Evolutionary conservation across 148 eudicot species (phyloP), one percentile per base, ranked within the genome.

Genomic region (Amaranthus palmeri): DNA sequence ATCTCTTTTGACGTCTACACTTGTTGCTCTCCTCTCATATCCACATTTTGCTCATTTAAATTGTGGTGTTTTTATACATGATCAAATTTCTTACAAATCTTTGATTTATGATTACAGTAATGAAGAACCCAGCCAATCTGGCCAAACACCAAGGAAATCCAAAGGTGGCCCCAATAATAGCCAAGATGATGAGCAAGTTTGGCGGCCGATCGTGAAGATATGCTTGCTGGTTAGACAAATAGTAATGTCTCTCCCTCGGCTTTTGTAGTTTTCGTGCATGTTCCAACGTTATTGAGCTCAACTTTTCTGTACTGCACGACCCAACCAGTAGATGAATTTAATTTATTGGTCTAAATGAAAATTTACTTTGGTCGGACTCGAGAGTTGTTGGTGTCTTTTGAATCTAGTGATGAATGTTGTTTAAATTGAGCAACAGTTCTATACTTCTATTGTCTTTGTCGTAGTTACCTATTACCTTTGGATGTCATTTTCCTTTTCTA

Each of bases 111-210:
- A n/a, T n/a, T n/a, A 74, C 91, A 89, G 99, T 92, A 74, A 95
- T 95, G 99, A 95, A 95, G 81, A 87, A 95, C 81, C 99, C 99
- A 15, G 99, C 92, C 13, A 95, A 95, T 83, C 84, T 95, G 74
- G 86, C 93, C 40, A 89, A 95, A 80, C 93, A 95, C 79, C 97
- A 95, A 77, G 83, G 79, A 55, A 95, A 95, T 69, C 99, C 99
- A 12, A 95, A 92, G 88, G 97, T 95, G 74, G 99, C 99, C 51
- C 97, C 99, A 48, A 81, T 92, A 60, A 83, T 95, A 61, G 88
- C 90, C n/a, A 92, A 95, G 76, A 92, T 95, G 97, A 95, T 92
- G 99, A 62, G 83, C 80, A 89, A 95, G 81, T 92, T 95, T 74
- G 96, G 78, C 17, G 97, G 97, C 61, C 70, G 82, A 48, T 78